Percentiles rank a stretch among this genome's conserved stretches.
Conservation (phyloP, 345 rosid species). For the Salix brachista region DNA sequence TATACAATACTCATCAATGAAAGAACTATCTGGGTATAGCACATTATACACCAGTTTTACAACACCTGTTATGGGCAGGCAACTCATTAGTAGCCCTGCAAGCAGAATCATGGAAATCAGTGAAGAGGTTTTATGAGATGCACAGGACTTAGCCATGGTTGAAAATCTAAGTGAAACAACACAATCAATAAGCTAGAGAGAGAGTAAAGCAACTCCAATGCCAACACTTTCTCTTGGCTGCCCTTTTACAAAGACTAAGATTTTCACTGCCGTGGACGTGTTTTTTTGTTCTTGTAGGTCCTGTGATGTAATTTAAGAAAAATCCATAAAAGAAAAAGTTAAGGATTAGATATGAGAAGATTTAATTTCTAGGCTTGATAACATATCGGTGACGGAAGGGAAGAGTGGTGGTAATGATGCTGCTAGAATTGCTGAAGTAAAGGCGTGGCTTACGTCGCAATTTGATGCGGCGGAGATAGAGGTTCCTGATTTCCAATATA, state of each 20-base stretch:
- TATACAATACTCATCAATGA: no score
- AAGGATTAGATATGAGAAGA: conserved; percentile 43
- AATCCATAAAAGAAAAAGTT: neutral
- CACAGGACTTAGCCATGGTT: neutral
- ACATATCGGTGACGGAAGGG: conserved; percentile 36
- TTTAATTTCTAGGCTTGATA: conserved; percentile 22
- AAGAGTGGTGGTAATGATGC: conserved; percentile 49
- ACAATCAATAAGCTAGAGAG: neutral
- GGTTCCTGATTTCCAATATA: conserved; percentile 77
- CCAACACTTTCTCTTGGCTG: neutral
- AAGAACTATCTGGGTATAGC: no score
- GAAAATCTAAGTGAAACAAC: neutral
- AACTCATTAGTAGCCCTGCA: neutral
- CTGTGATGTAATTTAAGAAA: neutral
- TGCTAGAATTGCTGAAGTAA: conserved; percentile 69
- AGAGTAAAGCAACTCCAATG: neutral
- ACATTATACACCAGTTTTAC: no score
- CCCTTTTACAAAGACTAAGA: neutral
- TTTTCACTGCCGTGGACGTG: neutral
- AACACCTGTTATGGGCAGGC: neutral
- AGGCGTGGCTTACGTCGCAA: conserved; percentile 75
- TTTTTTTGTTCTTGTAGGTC: neutral
- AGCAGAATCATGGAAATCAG: neutral
- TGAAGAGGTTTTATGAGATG: neutral
- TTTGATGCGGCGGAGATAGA: conserved; percentile 81